Conservation (phyloP, 2,329 filamentous ascomycete species). For the Hypoxylon sp. region DNA sequence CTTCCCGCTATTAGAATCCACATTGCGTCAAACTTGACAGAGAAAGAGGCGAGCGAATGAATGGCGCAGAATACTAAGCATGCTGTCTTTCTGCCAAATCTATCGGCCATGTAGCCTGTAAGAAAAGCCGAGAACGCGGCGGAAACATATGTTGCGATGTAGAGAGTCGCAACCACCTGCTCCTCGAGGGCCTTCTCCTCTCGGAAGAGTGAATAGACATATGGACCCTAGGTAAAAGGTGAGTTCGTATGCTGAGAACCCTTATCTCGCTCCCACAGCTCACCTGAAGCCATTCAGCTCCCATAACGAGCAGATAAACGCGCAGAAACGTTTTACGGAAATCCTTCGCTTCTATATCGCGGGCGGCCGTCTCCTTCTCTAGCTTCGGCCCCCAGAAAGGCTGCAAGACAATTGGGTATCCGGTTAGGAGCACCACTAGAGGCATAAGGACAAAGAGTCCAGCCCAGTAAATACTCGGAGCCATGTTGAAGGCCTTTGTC, state of each 20-base stretch:
- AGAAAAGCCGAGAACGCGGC: constrained; percentile 60
- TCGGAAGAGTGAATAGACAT: constrained; percentile 52
- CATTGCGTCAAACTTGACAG: constrained; percentile 57
- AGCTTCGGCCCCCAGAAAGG: constrained; percentile 9
- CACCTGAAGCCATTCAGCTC: constrained; percentile 66
- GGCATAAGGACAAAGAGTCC: constrained; percentile 44
- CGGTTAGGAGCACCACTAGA: constrained; percentile 39
- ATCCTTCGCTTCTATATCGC: constrained; percentile 38
- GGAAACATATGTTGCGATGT: constrained; percentile 61
- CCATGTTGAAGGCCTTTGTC: constrained; percentile 31
- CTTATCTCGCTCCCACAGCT: constrained; percentile 11
- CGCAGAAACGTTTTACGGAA: constrained; percentile 46
- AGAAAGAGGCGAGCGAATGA: constrained; percentile 66
- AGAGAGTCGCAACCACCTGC: constrained; percentile 56
- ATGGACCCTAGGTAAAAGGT: constrained; percentile 45
- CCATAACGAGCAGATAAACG: constrained; percentile 65
- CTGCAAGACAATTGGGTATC: constrained; percentile 35
- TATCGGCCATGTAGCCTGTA: constrained; percentile 63
- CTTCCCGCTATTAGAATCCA: constrained; percentile 65
- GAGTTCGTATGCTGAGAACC: constrained; percentile 8
- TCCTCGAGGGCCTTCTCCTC: constrained; percentile 51
- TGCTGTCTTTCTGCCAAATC: constrained; percentile 64
- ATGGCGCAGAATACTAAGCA: constrained; percentile 68
- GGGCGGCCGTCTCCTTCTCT: constrained; percentile 14
- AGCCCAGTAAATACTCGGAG: constrained; percentile 47